Evolutionary conservation across 805 yeast species (phyloP), one percentile per base, ranked within the genome.

Genomic region (Candida suzukii): DNA sequence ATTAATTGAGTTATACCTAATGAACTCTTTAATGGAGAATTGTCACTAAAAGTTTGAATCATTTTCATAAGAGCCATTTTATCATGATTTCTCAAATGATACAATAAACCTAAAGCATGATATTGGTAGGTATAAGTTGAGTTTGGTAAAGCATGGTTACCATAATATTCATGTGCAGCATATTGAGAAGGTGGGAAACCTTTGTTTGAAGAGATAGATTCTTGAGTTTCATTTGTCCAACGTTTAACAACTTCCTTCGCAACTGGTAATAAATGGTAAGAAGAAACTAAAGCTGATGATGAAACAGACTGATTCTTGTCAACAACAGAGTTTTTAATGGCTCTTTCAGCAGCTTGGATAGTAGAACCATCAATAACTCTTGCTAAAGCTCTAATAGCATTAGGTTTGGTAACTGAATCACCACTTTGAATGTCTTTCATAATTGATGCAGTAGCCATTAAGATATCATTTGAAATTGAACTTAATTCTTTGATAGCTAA

Each of bases 391-490:
- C 99, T 80, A 48, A 93, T 83, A 20, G 99, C 98, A 59, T 93
- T 84, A 42, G 99, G 96, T 58, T 88, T 88, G 65, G 83, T 88
- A 46, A 88, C 69, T 48, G 78, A 69, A 45, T 87, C 95, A 43
- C 91, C 91, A 50, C 80, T 82, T 66, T 95, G 97, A 41, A 93
- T 87, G 66, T 93, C 99, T 66, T 90, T 90, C 97, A 93, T 93
- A 58, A 93, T 90, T 22, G 96, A 88, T 2, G 96, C 87, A 22
- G 99, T 93, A 22, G 91, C 97, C 98, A 93, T 93, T 63, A 93
- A 75, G 43, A 88, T 88, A 63, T 93, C 97, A 51, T 87, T 86
- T 18, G 96, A 87, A 47, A 83, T 76, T 17, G 81, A 66, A 38
- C 91, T 77, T 47, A 93, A 74, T 63, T 91, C 97, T 68, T 93